A percentile compares a stretch with the other conserved stretches of the same genome.
These are phyloP conservation scores for Clonostachys rosea DNA, from an alignment of 2,329 filamentous ascomycete genomes.

Conservation along the genomic window DNA sequence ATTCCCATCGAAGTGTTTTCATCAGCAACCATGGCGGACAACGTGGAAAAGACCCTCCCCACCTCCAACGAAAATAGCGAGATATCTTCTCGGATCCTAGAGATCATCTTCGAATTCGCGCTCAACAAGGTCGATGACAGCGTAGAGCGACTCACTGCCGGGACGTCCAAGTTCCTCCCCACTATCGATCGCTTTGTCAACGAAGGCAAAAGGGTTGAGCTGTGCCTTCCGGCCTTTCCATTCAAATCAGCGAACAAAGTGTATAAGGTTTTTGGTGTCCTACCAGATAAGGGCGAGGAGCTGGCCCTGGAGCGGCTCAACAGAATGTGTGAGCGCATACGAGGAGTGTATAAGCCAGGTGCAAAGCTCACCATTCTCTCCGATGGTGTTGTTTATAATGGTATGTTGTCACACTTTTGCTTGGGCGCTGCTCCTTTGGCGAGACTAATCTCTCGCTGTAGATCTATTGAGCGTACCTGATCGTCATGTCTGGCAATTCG, in stretches of 20 bases:
- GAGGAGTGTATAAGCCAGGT: constrained; percentile 16
- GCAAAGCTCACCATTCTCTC: constrained; percentile 37
- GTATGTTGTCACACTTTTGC: constrained; percentile 17
- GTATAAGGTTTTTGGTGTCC: constrained; percentile 18
- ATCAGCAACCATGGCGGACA: no score
- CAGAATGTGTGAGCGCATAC: constrained; percentile 15
- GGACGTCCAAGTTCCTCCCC: constrained; percentile 11
- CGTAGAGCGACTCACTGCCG: constrained; percentile 6
- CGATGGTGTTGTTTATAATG: constrained; percentile 49
- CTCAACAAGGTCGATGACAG: constrained; percentile 17
- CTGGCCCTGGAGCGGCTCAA: constrained; percentile 16
- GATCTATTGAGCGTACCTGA: constrained; percentile 43
- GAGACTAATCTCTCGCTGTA: constrained; percentile 8
- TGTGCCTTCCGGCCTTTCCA: constrained; percentile 21
- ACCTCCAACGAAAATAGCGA: no score
- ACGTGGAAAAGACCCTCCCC: no score
- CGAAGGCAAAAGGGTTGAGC: constrained; percentile 7
- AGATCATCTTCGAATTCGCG: constrained; percentile 15
- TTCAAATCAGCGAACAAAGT: constrained; percentile 26
- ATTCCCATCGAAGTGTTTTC: no score
- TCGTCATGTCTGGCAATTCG: constrained; percentile 41
- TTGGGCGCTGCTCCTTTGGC: no score
- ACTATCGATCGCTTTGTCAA: constrained; percentile 13
- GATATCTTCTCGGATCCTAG: constrained; percentile 7
- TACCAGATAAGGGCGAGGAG: constrained; percentile 23